These are phyloP conservation scores for Digitaria exilis DNA, from an alignment of 202 grass and related monocot species.

Conservation along the genomic window DNA sequence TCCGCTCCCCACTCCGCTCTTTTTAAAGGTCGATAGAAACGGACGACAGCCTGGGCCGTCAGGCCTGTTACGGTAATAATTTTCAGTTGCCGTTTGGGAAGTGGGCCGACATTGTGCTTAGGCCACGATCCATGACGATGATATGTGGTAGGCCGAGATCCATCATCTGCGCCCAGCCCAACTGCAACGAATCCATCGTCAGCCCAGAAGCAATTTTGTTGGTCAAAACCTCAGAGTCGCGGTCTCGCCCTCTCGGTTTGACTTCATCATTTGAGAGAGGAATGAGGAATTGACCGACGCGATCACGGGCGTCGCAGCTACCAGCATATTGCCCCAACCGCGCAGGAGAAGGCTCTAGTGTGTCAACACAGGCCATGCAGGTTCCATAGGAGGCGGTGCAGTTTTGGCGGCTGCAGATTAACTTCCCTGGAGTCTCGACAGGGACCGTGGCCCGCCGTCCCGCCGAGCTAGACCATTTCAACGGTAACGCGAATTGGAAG, in stretches of 20 bases:
- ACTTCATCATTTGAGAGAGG: too few species aligned
- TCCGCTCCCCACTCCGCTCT: too few species aligned
- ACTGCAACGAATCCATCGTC: neutral
- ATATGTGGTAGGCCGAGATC: neutral
- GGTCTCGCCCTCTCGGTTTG: neutral
- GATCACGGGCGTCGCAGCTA: neutral
- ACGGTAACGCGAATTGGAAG: neutral
- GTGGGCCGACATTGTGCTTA: neutral
- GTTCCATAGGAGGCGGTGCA: neutral
- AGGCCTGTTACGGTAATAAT: neutral
- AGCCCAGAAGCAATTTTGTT: neutral
- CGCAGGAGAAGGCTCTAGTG: neutral
- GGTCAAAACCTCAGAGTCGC: neutral
- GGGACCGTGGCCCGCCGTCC: conserved; percentile 11
- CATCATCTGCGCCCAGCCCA: neutral
- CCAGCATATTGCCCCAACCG: neutral
- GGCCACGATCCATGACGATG: neutral
- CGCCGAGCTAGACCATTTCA: conserved; percentile 45
- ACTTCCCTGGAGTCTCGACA: neutral
- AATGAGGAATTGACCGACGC: too few species aligned
- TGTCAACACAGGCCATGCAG: neutral
- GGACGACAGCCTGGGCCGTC: too few species aligned
- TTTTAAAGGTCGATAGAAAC: too few species aligned
- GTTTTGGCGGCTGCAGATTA: conserved; percentile 28
- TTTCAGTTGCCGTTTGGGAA: neutral